Percentiles rank a stretch among this genome's conserved stretches.
Conservation (phyloP, 768 basidiomycete species). For the Mycena venus region DNA sequence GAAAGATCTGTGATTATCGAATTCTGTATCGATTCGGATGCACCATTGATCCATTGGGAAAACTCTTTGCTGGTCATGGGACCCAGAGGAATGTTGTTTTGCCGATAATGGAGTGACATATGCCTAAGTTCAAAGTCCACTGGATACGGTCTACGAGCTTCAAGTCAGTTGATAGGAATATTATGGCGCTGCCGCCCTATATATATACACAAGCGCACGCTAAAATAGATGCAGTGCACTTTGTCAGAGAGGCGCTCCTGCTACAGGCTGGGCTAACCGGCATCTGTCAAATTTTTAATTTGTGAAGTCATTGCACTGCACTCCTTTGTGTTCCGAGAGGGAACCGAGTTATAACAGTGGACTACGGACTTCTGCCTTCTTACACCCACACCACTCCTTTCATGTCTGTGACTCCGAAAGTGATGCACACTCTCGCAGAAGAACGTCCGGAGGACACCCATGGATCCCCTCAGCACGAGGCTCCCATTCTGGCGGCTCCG, state of each 20-base stretch:
- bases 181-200: neutral
- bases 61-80: neutral
- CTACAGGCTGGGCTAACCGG: neutral
- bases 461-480: neutral
- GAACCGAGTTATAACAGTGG: too few species aligned
- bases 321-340: too few species aligned
- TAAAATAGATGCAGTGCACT: neutral
- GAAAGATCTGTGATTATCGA: neutral
- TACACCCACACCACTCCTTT: neutral
- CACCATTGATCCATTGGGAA: neutral
- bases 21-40: neutral
- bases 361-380: too few species aligned
- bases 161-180: neutral
- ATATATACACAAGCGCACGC: neutral
- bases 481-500: neutral
- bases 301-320: neutral
- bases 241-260: neutral
- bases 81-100: neutral
- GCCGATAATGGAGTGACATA: neutral
- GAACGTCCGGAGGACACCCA: neutral
- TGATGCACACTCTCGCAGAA: neutral
- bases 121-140: neutral
- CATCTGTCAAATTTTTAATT: neutral
- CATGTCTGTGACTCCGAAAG: neutral
- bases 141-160: neutral